A percentile compares a stretch with the other conserved stretches of the same genome.
phyloP scores from a whole-genome alignment of 2,329 filamentous ascomycete genomes.

The Epichloe baconii region DNA sequence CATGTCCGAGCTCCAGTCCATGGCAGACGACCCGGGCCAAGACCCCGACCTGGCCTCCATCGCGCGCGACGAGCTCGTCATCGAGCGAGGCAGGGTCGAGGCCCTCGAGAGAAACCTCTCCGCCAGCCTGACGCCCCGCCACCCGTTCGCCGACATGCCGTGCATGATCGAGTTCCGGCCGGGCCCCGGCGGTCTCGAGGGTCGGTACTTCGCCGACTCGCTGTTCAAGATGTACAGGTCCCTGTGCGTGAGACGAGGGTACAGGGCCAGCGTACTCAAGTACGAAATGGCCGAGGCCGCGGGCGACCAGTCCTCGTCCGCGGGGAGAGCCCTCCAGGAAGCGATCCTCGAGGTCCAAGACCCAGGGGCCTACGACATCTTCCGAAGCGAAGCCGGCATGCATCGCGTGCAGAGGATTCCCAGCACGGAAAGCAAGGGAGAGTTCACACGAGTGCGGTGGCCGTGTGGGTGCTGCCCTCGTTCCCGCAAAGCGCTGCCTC shows the following conservation, averaged over 20 bases:
- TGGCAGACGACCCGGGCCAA: constrained; percentile 32
- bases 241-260: constrained; percentile 58
- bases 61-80: constrained; percentile 67
- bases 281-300: constrained; percentile 63
- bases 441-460: constrained; percentile 85
- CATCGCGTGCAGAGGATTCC: constrained; percentile 92
- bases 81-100: constrained; percentile 49
- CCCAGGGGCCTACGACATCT: constrained; percentile 63
- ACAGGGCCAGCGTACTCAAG: constrained; percentile 59
- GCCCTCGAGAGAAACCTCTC: constrained; percentile 56
- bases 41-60: constrained; percentile 64
- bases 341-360: constrained; percentile 74
- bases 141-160: constrained; percentile 80
- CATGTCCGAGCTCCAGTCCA: constrained; percentile 37
- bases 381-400: constrained; percentile 84
- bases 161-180: constrained; percentile 88
- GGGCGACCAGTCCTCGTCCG: constrained; percentile 35
- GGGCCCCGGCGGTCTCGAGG: constrained; percentile 83
- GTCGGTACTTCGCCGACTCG: constrained; percentile 77
- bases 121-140: constrained; percentile 66
- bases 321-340: constrained; percentile 63
- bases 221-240: constrained; percentile 80
- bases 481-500: constrained; percentile 47
- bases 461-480: constrained; percentile 81
- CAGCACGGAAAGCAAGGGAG: constrained; percentile 77